Percentiles rank a stretch among this genome's conserved stretches.
Evolutionary conservation across 352 stramenopile species (phyloP).

Genomic region (Pythium grandisporangium): DNA sequence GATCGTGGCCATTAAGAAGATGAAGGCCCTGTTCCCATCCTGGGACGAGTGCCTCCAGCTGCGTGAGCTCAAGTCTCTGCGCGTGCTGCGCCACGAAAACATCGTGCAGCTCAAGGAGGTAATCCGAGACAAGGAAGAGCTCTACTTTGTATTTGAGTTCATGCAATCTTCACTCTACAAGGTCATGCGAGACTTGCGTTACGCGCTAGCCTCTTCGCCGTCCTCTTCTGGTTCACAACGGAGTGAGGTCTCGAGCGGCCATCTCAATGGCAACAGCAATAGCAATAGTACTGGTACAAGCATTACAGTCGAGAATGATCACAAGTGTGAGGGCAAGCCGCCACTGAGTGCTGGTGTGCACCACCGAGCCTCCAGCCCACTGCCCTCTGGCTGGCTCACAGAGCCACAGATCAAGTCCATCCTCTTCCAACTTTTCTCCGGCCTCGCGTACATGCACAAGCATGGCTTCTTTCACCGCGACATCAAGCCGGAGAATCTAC

Average conservation of each 20-base stretch:
- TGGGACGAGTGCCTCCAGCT: conserved; percentile 82
- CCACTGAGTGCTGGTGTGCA: too few species aligned
- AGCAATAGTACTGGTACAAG: too few species aligned
- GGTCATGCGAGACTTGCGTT: conserved; percentile 37
- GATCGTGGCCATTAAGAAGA: conserved; percentile 83
- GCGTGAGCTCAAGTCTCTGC: conserved; percentile 70
- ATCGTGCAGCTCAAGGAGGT: conserved; percentile 83
- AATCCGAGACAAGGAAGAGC: conserved; percentile 77
- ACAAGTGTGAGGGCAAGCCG: background rate
- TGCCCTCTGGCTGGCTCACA: conserved; percentile 24
- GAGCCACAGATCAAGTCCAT: conserved; percentile 64
- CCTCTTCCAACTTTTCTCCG: conserved; percentile 72
- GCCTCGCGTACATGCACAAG: conserved; percentile 75
- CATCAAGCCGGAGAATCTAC: conserved; percentile 75
- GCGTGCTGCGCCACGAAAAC: conserved; percentile 69
- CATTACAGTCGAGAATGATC: too few species aligned
- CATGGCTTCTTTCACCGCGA: conserved; percentile 79
- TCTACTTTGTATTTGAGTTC: conserved; percentile 88
- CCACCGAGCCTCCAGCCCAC: background rate
- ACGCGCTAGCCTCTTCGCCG: conserved; percentile 9
- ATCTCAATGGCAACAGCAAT: too few species aligned
- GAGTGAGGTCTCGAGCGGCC: too few species aligned
- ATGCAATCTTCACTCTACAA: conserved; percentile 75
- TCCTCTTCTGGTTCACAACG: background rate
- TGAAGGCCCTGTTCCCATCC: conserved; percentile 68